phyloP scores from a whole-genome alignment of 495 filamentous ascomycete genomes.

The Xylaria cubensis region DNA sequence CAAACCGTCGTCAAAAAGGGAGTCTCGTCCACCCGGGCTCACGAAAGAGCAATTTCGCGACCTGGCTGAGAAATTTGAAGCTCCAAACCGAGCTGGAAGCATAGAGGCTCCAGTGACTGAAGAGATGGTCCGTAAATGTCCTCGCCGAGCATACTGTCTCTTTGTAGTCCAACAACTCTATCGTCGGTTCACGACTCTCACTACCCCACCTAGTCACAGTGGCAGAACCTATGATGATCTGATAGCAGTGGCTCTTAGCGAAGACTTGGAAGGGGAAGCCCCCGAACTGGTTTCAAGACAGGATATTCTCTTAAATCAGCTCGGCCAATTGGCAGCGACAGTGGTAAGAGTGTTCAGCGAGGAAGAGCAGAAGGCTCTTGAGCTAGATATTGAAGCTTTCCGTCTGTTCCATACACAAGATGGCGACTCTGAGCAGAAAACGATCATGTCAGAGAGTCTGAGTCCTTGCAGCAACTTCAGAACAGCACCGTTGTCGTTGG shows the following conservation, averaged over 20 bases:
- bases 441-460: not conserved
- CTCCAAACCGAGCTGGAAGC: slow-evolving; percentile 19
- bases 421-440: not conserved
- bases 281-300: slow-evolving; percentile 20
- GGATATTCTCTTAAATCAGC: slow-evolving; percentile 36
- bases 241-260: slow-evolving; percentile 22
- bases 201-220: not conserved
- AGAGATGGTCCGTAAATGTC: not conserved
- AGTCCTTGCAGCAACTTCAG: slow-evolving; percentile 32
- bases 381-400: slow-evolving; percentile 42
- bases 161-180: slow-evolving; percentile 39
- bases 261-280: slow-evolving; percentile 14
- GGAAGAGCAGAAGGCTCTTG: slow-evolving; percentile 36
- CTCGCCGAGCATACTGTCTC: slow-evolving; percentile 33
- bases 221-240: not conserved
- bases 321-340: slow-evolving; percentile 35
- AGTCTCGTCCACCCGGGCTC: slow-evolving; percentile 3
- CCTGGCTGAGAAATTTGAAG: slow-evolving; percentile 25
- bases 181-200: slow-evolving; percentile 35
- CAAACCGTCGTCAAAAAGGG: slow-evolving; percentile 6
- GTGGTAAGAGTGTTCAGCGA: slow-evolving; percentile 37
- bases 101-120: slow-evolving; percentile 10
- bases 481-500: slow-evolving; percentile 45
- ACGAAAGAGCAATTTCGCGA: slow-evolving; percentile 32
- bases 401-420: slow-evolving; percentile 36